phyloP scores from a whole-genome alignment of 176 grass and related monocot genomes.

The Oropetium thomaeum region DNA sequence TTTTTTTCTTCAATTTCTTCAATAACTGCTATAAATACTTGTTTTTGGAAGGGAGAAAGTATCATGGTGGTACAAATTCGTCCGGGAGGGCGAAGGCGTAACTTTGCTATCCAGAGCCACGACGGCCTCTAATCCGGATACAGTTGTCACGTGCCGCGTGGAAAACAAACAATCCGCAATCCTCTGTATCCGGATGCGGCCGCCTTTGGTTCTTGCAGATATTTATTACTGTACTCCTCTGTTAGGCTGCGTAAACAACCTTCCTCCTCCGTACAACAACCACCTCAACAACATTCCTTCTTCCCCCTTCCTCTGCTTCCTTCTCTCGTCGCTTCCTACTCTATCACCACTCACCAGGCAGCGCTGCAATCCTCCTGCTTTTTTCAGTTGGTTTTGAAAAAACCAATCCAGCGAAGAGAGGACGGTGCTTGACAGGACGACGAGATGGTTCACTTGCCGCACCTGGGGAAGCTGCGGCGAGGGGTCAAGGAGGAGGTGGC shows the following conservation, averaged over 20 bases:
- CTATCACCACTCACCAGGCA: background rate
- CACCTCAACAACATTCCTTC: background rate
- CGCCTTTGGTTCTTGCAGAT: constrained; percentile 8
- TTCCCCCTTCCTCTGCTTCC: background rate
- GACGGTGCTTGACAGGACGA: background rate
- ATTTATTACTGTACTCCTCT: background rate
- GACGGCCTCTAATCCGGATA: background rate
- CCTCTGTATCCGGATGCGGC: background rate
- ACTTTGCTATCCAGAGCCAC: background rate
- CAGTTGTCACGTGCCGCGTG: constrained; percentile 21
- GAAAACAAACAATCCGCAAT: background rate
- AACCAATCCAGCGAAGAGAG: background rate
- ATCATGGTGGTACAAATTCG: background rate
- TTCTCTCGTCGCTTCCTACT: background rate
- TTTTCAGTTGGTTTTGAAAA: background rate
- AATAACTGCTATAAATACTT: no score
- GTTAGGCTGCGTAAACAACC: background rate
- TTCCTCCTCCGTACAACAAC: background rate
- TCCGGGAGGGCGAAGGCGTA: background rate
- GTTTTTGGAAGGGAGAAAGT: no score
- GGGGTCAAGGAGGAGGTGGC: constrained; percentile 25
- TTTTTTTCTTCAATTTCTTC: no score
- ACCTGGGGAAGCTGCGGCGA: constrained; percentile 49
- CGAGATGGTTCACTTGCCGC: constrained; percentile 62
- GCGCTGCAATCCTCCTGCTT: background rate